Evolutionary conservation across 495 filamentous ascomycete species (phyloP).

Genomic region (Penicillium antarcticum): DNA sequence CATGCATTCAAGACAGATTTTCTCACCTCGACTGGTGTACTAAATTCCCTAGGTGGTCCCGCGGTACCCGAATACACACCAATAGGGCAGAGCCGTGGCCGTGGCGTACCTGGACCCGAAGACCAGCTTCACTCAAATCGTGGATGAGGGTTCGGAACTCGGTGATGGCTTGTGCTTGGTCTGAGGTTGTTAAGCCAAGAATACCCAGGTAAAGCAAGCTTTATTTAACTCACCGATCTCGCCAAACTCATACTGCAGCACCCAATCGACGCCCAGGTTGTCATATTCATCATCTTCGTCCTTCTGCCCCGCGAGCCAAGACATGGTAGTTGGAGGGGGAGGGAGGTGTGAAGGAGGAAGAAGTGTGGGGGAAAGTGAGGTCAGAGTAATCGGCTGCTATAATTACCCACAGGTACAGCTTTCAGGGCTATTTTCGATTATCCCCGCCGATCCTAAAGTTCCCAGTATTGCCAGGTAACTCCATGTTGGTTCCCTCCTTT

Average conservation of each 20-base stretch:
- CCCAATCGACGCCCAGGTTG: slow-evolving; percentile 45
- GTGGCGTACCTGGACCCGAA: slow-evolving; percentile 80
- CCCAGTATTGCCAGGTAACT: no score
- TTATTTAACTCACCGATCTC: slow-evolving; percentile 28
- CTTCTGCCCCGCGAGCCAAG: slow-evolving; percentile 26
- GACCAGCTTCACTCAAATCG: slow-evolving; percentile 68
- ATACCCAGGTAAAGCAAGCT: background rate
- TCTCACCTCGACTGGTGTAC: slow-evolving; percentile 62
- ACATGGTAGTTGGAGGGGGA: slow-evolving; percentile 10
- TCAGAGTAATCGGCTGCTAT: background rate
- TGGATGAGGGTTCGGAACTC: slow-evolving; percentile 74
- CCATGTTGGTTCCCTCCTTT: no score
- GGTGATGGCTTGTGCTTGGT: slow-evolving; percentile 61
- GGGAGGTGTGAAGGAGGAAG: background rate
- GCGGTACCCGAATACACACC: slow-evolving; percentile 69
- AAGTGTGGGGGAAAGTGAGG: background rate
- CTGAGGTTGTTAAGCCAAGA: slow-evolving; percentile 35
- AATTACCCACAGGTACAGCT: no score
- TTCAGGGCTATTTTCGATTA: no score
- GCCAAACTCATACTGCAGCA: slow-evolving; percentile 38
- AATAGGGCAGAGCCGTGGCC: slow-evolving; percentile 73
- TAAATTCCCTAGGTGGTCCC: slow-evolving; percentile 42
- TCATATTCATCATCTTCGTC: slow-evolving; percentile 27
- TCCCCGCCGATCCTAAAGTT: no score
- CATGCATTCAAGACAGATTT: background rate